Evolutionary conservation across 495 filamentous ascomycete genomes (phyloP).

Genomic region (Neurospora sp.): DNA sequence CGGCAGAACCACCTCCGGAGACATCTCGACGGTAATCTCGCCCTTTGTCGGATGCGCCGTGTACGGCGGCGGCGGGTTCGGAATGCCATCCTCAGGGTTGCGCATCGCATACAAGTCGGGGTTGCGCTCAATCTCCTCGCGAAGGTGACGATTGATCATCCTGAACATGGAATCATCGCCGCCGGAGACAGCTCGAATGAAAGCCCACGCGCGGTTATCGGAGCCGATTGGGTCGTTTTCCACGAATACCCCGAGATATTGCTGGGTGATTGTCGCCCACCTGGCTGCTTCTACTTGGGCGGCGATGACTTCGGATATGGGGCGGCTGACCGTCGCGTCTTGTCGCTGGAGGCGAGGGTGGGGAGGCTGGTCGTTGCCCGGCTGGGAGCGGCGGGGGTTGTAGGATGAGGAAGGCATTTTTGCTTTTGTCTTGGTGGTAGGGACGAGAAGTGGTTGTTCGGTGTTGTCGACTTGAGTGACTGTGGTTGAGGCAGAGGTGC

Average conservation of each 20-base stretch:
- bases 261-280: background rate
- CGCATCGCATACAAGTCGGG: too few relatives aligned
- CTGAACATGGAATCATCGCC: background rate
- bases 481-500: background rate
- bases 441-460: background rate
- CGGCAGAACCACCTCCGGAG: background rate
- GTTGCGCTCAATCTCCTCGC: too few relatives aligned
- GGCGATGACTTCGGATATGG: background rate
- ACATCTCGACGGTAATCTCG: background rate
- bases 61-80: background rate
- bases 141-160: background rate
- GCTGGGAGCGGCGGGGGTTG: background rate
- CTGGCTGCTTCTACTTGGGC: background rate
- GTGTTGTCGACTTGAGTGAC: too few relatives aligned
- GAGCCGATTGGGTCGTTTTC: background rate
- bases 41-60: background rate
- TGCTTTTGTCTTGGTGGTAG: background rate
- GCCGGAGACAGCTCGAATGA: background rate
- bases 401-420: background rate
- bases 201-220: background rate
- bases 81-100: too few relatives aligned
- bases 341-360: background rate
- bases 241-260: background rate
- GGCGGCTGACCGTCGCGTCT: background rate
- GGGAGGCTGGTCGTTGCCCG: rapidly evolving